Conservation (phyloP, 2,329 filamentous ascomycete species). For the Stemphylium beticola region DNA sequence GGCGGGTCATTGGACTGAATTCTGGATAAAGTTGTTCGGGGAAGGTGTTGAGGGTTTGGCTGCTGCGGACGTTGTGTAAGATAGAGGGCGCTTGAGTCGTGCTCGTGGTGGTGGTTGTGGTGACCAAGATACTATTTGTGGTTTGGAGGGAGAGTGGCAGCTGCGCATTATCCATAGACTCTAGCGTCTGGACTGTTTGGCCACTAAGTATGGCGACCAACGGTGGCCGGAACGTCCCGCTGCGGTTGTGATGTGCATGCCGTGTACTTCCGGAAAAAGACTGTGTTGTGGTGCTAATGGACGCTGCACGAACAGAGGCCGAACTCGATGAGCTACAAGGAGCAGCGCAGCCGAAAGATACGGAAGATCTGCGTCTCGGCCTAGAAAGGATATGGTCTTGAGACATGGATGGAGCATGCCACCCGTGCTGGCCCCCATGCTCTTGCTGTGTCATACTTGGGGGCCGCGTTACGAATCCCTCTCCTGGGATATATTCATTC, state of each 20-base stretch:
- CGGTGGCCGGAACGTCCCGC: not conserved
- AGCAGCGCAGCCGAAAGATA: not conserved
- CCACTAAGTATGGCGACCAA: conserved; percentile 16
- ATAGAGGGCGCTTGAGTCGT: not conserved
- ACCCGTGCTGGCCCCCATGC: not conserved
- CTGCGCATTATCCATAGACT: not conserved
- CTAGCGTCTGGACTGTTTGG: conserved; percentile 2
- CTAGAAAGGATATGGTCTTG: not conserved
- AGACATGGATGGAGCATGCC: not conserved
- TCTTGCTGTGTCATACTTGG: not conserved
- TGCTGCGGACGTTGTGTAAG: not conserved
- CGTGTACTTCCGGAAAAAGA: conserved; percentile 15
- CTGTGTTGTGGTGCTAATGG: conserved; percentile 2
- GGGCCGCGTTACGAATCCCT: not conserved
- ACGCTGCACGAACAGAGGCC: not conserved
- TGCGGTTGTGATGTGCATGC: not conserved
- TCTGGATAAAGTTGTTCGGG: not conserved
- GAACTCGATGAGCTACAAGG: not conserved
- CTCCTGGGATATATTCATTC: not conserved
- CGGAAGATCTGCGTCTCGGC: not conserved
- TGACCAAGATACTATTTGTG: not conserved
- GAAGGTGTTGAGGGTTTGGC: not conserved
- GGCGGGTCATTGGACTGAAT: conserved; percentile 19
- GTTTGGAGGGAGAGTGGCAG: not conserved
- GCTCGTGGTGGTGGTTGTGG: not conserved